Conservation (phyloP, 768 basidiomycete genomes). For the Mycena pura region DNA sequence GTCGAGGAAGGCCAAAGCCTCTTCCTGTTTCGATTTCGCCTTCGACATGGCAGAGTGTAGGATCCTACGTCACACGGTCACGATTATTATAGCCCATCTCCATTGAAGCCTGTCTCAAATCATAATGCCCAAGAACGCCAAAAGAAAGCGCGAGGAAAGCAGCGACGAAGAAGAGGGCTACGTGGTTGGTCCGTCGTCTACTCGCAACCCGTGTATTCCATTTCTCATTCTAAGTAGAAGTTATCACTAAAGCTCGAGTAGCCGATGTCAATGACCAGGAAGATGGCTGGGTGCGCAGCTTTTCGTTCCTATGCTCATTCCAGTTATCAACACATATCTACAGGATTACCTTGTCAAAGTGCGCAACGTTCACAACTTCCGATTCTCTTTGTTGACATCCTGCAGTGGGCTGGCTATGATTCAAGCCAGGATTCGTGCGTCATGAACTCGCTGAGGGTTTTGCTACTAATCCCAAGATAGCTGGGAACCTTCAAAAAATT, state of each 20-base stretch:
- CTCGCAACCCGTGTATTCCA: too few species aligned
- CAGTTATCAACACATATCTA: not conserved
- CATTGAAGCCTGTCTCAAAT: not conserved
- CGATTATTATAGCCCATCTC: not conserved
- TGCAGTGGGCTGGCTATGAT: conserved; percentile 57
- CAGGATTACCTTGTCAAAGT: conserved; percentile 11
- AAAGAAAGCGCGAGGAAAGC: conserved; percentile 3
- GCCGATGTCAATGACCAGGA: not conserved
- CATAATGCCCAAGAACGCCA: not conserved
- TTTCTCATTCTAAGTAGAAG: conserved; percentile 3
- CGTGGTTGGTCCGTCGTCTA: conserved; percentile 3
- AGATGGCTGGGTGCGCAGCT: conserved; percentile 3
- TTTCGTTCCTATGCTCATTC: not conserved
- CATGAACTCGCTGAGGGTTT: conserved; percentile 9
- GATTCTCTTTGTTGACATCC: not conserved
- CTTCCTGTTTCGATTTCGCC: conserved; percentile 81
- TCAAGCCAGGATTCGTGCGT: conserved; percentile 48
- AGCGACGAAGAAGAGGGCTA: conserved; percentile 3
- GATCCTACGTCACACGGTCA: not conserved
- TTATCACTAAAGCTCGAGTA: conserved; percentile 7
- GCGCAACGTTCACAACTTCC: not conserved
- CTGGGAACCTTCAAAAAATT: conserved; percentile 57
- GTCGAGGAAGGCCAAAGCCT: conserved; percentile 92
- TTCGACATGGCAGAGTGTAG: conserved; percentile 44
- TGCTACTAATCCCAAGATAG: conserved; percentile 31